Conservation (phyloP, 208 protist species). For the Trypanosoma platydactyli region DNA sequence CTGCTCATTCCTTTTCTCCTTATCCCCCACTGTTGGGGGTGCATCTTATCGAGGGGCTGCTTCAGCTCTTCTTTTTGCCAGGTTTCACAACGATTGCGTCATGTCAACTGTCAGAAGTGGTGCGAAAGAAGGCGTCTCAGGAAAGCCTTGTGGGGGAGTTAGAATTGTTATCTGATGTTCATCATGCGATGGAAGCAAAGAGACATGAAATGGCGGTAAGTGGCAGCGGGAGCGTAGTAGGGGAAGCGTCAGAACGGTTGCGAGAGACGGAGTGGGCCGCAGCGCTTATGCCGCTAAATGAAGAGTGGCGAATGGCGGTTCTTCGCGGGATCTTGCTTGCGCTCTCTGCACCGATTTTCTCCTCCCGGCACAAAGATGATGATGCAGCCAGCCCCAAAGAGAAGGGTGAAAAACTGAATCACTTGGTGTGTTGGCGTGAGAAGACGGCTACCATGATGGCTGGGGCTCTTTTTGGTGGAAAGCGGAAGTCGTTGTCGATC, state of each 20-base stretch:
- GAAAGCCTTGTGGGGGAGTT: neutral
- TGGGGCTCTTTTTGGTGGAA: slow-evolving; percentile 6
- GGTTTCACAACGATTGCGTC: slow-evolving; percentile 7
- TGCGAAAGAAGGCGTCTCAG: neutral
- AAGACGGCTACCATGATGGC: slow-evolving; percentile 8
- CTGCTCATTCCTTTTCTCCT: neutral
- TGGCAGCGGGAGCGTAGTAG: too few species aligned
- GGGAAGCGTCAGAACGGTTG: too few species aligned
- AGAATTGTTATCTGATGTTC: too few species aligned
- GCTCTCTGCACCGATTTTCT: slow-evolving; percentile 18
- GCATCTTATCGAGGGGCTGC: slow-evolving; percentile 10
- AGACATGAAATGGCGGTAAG: too few species aligned
- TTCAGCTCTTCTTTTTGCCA: slow-evolving; percentile 20
- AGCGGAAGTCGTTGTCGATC: neutral
- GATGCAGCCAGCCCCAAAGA: neutral
- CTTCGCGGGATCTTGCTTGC: slow-evolving; percentile 20
- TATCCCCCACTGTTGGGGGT: neutral
- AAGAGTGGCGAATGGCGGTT: slow-evolving; percentile 10
- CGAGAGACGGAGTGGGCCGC: neutral
- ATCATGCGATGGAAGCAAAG: too few species aligned
- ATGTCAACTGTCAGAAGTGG: neutral
- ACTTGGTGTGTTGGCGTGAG: neutral
- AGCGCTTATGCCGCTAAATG: neutral
- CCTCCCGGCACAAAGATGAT: neutral
- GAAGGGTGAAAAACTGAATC: neutral